A percentile compares a stretch with the other conserved stretches of the same genome.
phyloP scores from a whole-genome alignment of 2,329 filamentous ascomycete species.

The Macrophomina pseudophaseolina region DNA sequence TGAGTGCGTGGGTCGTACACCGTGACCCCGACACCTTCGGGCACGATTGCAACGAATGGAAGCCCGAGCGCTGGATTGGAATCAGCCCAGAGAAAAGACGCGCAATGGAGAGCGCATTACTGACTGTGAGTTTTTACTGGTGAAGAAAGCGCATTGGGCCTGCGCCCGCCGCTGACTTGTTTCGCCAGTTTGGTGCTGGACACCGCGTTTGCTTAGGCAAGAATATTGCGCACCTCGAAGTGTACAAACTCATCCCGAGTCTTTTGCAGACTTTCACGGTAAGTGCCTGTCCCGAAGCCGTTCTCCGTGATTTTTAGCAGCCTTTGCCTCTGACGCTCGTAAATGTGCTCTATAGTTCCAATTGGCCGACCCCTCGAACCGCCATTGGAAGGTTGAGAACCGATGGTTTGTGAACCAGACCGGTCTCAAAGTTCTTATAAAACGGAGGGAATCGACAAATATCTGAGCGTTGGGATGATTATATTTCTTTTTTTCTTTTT shows the following conservation, averaged over 20 bases:
- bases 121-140: slow-evolving; percentile 29
- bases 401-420: slow-evolving; percentile 19
- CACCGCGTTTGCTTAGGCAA: slow-evolving; percentile 45
- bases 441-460: too few species aligned
- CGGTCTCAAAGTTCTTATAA: background rate
- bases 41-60: background rate
- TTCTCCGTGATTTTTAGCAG: background rate
- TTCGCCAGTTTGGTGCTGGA: slow-evolving; percentile 41
- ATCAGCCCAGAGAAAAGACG: background rate
- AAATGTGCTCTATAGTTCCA: background rate
- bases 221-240: slow-evolving; percentile 44
- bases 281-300: background rate
- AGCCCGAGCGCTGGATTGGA: slow-evolving; percentile 10
- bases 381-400: slow-evolving; percentile 24
- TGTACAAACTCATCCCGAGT: slow-evolving; percentile 41
- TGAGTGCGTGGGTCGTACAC: slow-evolving; percentile 18
- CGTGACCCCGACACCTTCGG: slow-evolving; percentile 3
- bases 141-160: background rate
- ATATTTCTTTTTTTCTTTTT: too few species aligned
- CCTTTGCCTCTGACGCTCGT: background rate
- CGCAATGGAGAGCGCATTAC: slow-evolving; percentile 39
- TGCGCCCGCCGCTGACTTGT: background rate
- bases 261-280: slow-evolving; percentile 38
- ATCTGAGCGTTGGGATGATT: too few species aligned
- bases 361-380: background rate